Base-by-base conservation (phyloP, 208 protist genomes). In the Trypanosomatidae sp. region DNA sequence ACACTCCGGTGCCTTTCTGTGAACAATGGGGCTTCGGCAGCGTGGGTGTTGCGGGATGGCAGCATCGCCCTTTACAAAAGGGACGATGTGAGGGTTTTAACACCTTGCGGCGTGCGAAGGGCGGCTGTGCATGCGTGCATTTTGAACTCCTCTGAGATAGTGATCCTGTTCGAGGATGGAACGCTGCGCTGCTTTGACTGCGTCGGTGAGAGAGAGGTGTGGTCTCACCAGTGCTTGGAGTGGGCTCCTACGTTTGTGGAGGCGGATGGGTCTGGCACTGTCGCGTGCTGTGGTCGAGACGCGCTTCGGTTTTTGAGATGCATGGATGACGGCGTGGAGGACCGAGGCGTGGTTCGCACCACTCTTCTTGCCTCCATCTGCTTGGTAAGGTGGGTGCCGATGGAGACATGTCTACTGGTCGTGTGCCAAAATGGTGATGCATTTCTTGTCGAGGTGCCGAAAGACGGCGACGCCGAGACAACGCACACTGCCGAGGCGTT, bases 341-440 rank as follows among this genome's bases (percentile, higher is more conserved):
- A 70, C 28, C 43, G 55, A 12, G 79, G 80, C 1, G 72, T 75
- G 22, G 64, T 83, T 17, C 68, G 71, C n/a, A 65, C 71, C 30
- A 58, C 76, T 36, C 56, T 80, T 22, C 70, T 72, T 52, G 80
- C 80, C 5, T 52, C 78, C 15, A 82, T 84, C 36, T 47, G 44
- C 3, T 55, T 84, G 12, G 46, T 83, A 43, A 76, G 79, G 15
- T 90, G 87, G 79, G 47, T 87, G 1, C 62, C 77, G n/a, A 62
- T 36, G 7, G 72, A 82, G 36, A 67, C 55, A 10, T 68, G 50
- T 44, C 74, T 95, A 50, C 71, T 96, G 13, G 82, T 80, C 12
- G 67, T 80, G 62, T 90, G 80, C 68, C 62, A 73, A 44, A 93
- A 93, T 62, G 89, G 85, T 33, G 91, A 96, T 65, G 58, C 93